These are phyloP conservation scores for Leccinum cinnamomeum DNA, from an alignment of 1,284 basidiomycete genomes.

Conservation along the genomic window DNA sequence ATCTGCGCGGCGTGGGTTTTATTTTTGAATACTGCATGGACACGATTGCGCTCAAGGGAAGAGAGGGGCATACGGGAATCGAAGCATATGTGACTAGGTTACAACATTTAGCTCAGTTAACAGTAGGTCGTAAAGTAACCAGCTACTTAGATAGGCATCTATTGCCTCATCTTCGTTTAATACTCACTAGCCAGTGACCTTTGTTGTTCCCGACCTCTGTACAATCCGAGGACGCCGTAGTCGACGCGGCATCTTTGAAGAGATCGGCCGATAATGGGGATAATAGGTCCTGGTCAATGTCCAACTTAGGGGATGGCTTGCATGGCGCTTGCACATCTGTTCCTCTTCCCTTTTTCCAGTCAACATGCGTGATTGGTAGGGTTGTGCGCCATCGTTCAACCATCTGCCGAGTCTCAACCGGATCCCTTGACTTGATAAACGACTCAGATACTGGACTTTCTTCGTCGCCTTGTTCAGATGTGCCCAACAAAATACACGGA, in stretches of 20 bases:
- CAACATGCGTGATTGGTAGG: conserved; percentile 18
- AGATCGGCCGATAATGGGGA: conserved; percentile 29
- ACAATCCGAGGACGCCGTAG: conserved; percentile 34
- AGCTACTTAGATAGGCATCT: not conserved
- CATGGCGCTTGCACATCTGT: conserved; percentile 6
- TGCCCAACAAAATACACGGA: conserved; percentile 10
- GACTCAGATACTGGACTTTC: conserved; percentile 10
- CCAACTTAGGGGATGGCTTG: conserved; percentile 2
- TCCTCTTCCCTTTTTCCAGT: conserved; percentile 20
- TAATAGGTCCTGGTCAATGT: conserved; percentile 13
- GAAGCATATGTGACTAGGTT: not conserved
- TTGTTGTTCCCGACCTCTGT: conserved; percentile 35
- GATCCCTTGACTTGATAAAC: conserved; percentile 28
- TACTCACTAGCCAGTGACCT: conserved; percentile 35
- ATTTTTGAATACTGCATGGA: conserved; percentile 64
- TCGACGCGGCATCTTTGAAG: conserved; percentile 29
- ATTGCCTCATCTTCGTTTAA: conserved; percentile 21
- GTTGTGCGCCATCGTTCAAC: conserved; percentile 33
- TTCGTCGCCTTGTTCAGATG: conserved; percentile 26
- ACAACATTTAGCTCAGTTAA: not conserved
- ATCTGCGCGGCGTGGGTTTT: conserved; percentile 63
- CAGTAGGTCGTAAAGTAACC: not conserved
- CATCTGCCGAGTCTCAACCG: conserved; percentile 31
- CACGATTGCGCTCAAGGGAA: conserved; percentile 49
- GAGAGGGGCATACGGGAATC: conserved; percentile 29